A percentile compares a stretch with the other conserved stretches of the same genome.
These are phyloP conservation scores for Phytophthora megakarya DNA, from an alignment of 352 stramenopile species.

Conservation along the genomic window DNA sequence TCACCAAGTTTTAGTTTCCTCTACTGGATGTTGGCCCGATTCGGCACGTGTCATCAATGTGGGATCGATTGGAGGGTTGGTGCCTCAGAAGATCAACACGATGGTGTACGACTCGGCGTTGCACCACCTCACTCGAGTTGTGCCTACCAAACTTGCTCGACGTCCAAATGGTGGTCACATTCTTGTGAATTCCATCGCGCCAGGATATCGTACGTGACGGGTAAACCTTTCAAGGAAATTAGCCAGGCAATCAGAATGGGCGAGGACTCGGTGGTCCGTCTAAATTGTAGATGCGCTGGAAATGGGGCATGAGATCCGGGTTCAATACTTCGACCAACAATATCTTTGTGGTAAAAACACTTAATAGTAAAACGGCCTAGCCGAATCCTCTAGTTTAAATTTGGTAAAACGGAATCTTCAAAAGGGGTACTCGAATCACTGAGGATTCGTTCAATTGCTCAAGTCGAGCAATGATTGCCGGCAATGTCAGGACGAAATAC, in stretches of 20 bases:
- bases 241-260: constrained; percentile 80
- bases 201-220: constrained; percentile 74
- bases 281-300: too few relatives aligned
- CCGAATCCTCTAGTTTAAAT: too few relatives aligned
- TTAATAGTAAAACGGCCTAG: too few relatives aligned
- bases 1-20: constrained; percentile 90
- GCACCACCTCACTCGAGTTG: constrained; percentile 92
- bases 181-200: constrained; percentile 95
- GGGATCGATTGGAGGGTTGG: constrained; percentile 74
- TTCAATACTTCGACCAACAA: too few relatives aligned
- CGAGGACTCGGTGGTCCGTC: constrained; percentile 73
- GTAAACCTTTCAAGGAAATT: constrained; percentile 63
- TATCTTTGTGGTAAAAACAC: too few relatives aligned
- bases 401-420: too few relatives aligned
- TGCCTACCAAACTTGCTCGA: constrained; percentile 90
- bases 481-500: too few relatives aligned
- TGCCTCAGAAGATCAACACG: constrained; percentile 87
- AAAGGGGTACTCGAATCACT: too few relatives aligned
- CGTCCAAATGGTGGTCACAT: constrained; percentile 86
- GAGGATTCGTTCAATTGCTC: too few relatives aligned
- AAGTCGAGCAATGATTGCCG: too few relatives aligned
- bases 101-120: constrained; percentile 95
- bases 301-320: too few relatives aligned
- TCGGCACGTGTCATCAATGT: constrained; percentile 77
- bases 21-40: constrained; percentile 77